Evolutionary conservation across 2,329 filamentous ascomycete genomes (phyloP).

Genomic region (Chrysosporium queenslandicum): DNA sequence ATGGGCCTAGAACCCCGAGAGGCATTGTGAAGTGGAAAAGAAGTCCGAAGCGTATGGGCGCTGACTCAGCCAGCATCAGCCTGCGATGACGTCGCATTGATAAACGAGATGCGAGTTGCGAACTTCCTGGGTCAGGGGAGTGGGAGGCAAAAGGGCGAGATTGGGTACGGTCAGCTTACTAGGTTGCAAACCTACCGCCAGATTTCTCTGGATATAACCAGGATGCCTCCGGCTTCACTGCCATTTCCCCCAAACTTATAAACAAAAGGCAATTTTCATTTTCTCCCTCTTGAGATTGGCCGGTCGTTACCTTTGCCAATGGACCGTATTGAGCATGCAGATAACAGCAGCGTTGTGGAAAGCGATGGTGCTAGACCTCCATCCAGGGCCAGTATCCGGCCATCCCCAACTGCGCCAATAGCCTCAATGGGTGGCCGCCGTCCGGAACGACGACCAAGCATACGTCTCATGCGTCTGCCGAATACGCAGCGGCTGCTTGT

Average conservation of each 20-base stretch:
- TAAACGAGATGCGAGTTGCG: no score
- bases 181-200: constrained; percentile 2
- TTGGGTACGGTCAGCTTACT: background rate
- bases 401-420: background rate
- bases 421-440: background rate
- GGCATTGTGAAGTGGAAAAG: no score
- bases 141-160: background rate
- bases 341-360: background rate
- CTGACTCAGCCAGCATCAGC: background rate
- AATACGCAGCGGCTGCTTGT: constrained; percentile 17
- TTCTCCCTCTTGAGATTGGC: background rate
- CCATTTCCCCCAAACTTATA: background rate
- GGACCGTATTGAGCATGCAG: constrained; percentile 31
- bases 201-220: constrained; percentile 1
- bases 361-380: background rate
- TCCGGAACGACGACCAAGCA: constrained; percentile 5
- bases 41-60: no score
- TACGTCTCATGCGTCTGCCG: constrained; percentile 16
- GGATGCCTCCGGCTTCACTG: background rate
- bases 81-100: background rate
- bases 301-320: no score
- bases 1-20: background rate
- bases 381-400: background rate
- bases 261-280: background rate
- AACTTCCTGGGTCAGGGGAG: no score